Evolutionary conservation across 257 asterid genomes (phyloP), one percentile per base, ranked within the genome.

Genomic region (Nemophila menziesii): DNA sequence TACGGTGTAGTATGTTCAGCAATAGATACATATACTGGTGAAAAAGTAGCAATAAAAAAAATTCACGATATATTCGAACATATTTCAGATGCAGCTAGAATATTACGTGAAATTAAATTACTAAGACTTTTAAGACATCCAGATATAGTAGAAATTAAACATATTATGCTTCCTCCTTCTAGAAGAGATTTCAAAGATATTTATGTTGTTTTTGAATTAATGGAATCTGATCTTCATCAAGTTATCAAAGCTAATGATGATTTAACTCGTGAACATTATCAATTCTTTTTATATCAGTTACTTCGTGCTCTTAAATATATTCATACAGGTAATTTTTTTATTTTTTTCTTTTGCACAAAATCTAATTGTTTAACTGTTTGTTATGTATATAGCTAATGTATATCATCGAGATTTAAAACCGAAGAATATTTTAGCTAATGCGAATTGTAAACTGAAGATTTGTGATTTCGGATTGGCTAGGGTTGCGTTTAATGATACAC

Each of bases 381-480:
- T 15, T 43, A 19, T 48, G 54, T 57, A 18, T 74, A 73, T 87
- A 86, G 94, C 96, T 56, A 86, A 79, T 68, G 96, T 86, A 50
- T 86, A 79, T 60, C 96, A 86, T 56, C 89, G 94, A 40, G 94
- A 86, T 62, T 66, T 86, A 29, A 86, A 82, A 54, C 96, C 94
- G 11, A 82, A 86, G 62, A 82, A 86, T 54, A 79, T 86, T 26
- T 70, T 86, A 68, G 96, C 96, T 47, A 86, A 86, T 79, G 96
- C 94, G 24, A 86, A 86, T 60, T 86, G 94, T 57, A 86, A 86
- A 67, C 84, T 86, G 63, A 82, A 86, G 67, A 82, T 86, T 49
- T 86, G 97, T 62, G 97, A 82, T 79, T 80, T 86, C 50, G 97
- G 97, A 46, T 63, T 82, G 78, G 97, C 97, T 18, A 77, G 97